Evolutionary conservation across 768 basidiomycete species (phyloP).

Genomic region (Russula earlei): DNA sequence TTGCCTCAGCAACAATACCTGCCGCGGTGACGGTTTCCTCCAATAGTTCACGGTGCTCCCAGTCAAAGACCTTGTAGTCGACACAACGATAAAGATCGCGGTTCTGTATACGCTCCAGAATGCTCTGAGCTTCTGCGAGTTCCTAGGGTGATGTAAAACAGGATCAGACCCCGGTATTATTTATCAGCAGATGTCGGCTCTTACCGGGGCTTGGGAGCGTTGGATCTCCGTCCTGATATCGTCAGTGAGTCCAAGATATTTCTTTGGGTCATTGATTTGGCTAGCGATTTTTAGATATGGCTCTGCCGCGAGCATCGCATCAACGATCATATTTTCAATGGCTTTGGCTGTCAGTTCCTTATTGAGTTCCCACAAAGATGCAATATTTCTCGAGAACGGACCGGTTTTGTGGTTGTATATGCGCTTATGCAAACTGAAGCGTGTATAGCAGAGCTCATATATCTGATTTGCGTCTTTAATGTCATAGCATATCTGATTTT

Average conservation of each 20-base stretch:
- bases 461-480: conserved; percentile 75
- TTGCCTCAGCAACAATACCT: conserved; percentile 28
- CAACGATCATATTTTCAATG: conserved; percentile 80
- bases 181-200: conserved; percentile 14
- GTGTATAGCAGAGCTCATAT: conserved; percentile 61
- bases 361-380: background rate
- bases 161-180: background rate
- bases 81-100: conserved; percentile 66
- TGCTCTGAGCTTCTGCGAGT: conserved; percentile 45
- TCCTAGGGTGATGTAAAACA: conserved; percentile 33
- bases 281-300: conserved; percentile 50
- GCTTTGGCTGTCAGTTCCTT: conserved; percentile 45
- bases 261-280: conserved; percentile 44
- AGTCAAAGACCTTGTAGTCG: conserved; percentile 48
- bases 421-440: conserved; percentile 74
- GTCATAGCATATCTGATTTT: conserved; percentile 68
- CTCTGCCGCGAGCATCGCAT: conserved; percentile 64
- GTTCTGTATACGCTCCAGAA: conserved; percentile 49
- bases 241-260: conserved; percentile 61
- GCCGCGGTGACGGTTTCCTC: conserved; percentile 29
- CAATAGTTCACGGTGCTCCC: conserved; percentile 25
- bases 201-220: conserved; percentile 39
- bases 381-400: conserved; percentile 23
- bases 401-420: conserved; percentile 79
- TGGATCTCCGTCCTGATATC: conserved; percentile 55